Percentiles rank a stretch among this genome's conserved stretches.
Conservation (phyloP, 768 basidiomycete species). For the Tricholoma terreum region DNA sequence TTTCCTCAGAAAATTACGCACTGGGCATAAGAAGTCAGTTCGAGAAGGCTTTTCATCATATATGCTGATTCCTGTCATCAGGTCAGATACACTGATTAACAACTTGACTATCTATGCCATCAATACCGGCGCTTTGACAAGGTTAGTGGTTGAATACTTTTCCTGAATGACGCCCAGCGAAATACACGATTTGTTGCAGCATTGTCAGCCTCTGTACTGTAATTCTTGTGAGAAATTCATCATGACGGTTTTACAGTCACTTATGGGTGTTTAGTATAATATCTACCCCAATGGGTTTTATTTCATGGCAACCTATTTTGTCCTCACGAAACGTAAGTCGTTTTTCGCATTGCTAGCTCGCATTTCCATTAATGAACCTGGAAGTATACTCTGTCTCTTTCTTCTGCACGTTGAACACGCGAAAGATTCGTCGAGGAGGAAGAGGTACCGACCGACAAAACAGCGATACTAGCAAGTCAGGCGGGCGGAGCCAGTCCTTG, state of each 20-base stretch:
- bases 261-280: not conserved
- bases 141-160: slow-evolving; percentile 30
- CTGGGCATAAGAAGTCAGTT: slow-evolving; percentile 39
- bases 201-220: not conserved
- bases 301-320: slow-evolving; percentile 6
- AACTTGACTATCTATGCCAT: slow-evolving; percentile 56
- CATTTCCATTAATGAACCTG: not conserved
- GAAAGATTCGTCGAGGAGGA: slow-evolving; percentile 48
- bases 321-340: slow-evolving; percentile 1
- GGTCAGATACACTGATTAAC: slow-evolving; percentile 57
- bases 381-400: slow-evolving; percentile 43
- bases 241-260: not conserved
- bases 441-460: slow-evolving; percentile 45
- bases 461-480: slow-evolving; percentile 15
- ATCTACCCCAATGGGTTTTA: not conserved
- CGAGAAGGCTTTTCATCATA: not conserved
- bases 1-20: slow-evolving; percentile 53
- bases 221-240: not conserved
- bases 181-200: not conserved
- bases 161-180: not conserved
- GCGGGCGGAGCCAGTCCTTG: not conserved
- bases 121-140: slow-evolving; percentile 60
- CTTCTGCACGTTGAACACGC: slow-evolving; percentile 52
- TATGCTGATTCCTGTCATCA: slow-evolving; percentile 17
- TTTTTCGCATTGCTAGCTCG: not conserved